Evolutionary conservation across 331 rosid species (phyloP), one percentile per base, ranked within the genome.

Genomic region (Acacia pycnantha): DNA sequence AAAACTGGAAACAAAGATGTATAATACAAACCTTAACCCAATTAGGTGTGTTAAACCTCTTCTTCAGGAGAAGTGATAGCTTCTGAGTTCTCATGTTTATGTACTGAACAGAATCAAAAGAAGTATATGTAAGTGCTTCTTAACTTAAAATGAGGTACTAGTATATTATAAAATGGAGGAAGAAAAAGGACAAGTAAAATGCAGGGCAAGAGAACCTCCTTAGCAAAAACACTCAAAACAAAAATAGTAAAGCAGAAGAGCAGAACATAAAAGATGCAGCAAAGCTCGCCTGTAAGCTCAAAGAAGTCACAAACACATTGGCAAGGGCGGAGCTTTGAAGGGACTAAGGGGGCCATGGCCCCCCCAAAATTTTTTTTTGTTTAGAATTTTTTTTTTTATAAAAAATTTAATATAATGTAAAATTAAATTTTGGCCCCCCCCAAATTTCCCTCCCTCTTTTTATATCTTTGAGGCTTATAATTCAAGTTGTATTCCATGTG

Each of bases 1-100:
- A 37, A 53, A 4, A 59, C 61, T 67, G 64, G 40, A 74, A 70
- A 53, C 12, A 46, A 54, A 84, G 59, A 82, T 8, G 70, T 44
- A 77, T 12, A 58, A 86, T 51, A 77, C 94, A 70, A 41, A 95
- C 99, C 98, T 95, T 91, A 67, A 92, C 86, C 99, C 97, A 95
- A 83, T 84, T 91, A 73, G 98, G 97, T 58, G 97, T 89, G 68
- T 90, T 86, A 80, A 92, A 92, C 90, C 96, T 92, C 90, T 89
- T 95, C 86, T 88, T 86, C 67, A 91, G 86, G 78, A 93, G 94
- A 85, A 88, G 85, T 9, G 98, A 90, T 83, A 95, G 84, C 85
- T 88, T 85, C 74, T 85, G 97, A 70, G 92, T 92, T 91, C 90
- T 89, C 90, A 93, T 89, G 70, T 83, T 90, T 67, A 92, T 85